These are phyloP conservation scores for Monascus purpureus DNA, from an alignment of 495 filamentous ascomycete genomes.

Conservation along the genomic window DNA sequence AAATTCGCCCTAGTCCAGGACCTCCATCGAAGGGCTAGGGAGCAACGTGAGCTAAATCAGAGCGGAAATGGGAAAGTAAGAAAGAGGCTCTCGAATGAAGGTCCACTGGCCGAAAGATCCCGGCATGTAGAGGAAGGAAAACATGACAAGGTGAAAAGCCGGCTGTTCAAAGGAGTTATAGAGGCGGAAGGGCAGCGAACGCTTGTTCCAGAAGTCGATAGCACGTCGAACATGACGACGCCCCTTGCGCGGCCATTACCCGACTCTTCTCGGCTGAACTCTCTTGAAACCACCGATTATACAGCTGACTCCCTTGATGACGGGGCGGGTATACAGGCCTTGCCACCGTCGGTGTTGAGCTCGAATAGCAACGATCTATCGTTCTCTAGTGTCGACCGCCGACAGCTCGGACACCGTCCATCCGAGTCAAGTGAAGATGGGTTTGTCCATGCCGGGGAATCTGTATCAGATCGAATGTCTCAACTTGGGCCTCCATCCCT, in stretches of 20 bases:
- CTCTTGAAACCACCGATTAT: conserved; percentile 17
- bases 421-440: conserved; percentile 17
- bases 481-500: conserved; percentile 10
- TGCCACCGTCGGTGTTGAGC: conserved; percentile 31
- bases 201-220: conserved; percentile 41
- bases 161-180: conserved; percentile 31
- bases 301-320: conserved; percentile 18
- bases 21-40: conserved; percentile 40
- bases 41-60: conserved; percentile 30
- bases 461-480: conserved; percentile 9
- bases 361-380: conserved; percentile 22
- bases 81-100: conserved; percentile 23
- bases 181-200: conserved; percentile 20
- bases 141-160: conserved; percentile 24
- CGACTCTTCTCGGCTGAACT: conserved; percentile 28
- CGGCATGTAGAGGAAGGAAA: conserved; percentile 21
- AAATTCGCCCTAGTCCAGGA: conserved; percentile 48
- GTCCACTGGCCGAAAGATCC: conserved; percentile 9
- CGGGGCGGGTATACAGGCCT: conserved; percentile 23
- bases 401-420: conserved; percentile 12
- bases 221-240: conserved; percentile 65
- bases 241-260: conserved; percentile 58
- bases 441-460: conserved; percentile 5
- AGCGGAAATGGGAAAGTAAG: conserved; percentile 10
- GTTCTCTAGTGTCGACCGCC: conserved; percentile 17